Evolutionary conservation across 2,329 filamentous ascomycete species (phyloP).

Genomic region (Microdochium nivale): DNA sequence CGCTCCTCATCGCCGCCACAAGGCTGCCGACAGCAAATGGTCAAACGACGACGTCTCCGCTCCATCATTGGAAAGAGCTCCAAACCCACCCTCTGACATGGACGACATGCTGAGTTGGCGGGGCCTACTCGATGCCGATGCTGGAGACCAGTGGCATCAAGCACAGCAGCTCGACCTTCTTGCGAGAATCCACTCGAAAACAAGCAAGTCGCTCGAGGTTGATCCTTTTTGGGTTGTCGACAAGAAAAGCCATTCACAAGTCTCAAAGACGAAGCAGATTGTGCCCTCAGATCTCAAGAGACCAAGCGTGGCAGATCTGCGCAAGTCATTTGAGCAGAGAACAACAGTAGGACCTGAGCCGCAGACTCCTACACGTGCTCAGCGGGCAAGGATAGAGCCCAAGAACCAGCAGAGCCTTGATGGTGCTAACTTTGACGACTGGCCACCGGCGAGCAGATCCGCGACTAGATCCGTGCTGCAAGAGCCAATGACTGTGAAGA

Average conservation of each 20-base stretch:
- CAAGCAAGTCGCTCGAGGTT: neutral
- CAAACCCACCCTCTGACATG: neutral
- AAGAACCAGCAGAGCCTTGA: too few species aligned
- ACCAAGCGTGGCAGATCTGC: slow-evolving; percentile 24
- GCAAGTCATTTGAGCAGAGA: slow-evolving; percentile 21
- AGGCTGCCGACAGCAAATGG: neutral
- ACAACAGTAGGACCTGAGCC: slow-evolving; percentile 1
- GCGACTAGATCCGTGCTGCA: too few species aligned
- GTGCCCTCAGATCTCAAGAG: slow-evolving; percentile 5
- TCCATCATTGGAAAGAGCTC: neutral
- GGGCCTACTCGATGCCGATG: neutral
- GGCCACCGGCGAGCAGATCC: too few species aligned
- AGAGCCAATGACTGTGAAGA: too few species aligned
- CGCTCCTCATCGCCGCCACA: neutral
- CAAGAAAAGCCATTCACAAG: neutral
- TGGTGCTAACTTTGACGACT: too few species aligned
- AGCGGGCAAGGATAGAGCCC: too few species aligned
- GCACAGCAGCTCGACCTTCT: neutral
- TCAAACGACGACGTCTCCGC: neutral
- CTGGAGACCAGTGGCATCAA: too few species aligned
- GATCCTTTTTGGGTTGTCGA: neutral
- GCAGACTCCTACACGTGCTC: too few species aligned
- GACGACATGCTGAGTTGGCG: neutral
- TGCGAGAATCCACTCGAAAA: neutral
- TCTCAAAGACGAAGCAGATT: neutral